phyloP scores from a whole-genome alignment of 2,329 filamentous ascomycete species.

The Pseudocercospora pini-densiflorae region DNA sequence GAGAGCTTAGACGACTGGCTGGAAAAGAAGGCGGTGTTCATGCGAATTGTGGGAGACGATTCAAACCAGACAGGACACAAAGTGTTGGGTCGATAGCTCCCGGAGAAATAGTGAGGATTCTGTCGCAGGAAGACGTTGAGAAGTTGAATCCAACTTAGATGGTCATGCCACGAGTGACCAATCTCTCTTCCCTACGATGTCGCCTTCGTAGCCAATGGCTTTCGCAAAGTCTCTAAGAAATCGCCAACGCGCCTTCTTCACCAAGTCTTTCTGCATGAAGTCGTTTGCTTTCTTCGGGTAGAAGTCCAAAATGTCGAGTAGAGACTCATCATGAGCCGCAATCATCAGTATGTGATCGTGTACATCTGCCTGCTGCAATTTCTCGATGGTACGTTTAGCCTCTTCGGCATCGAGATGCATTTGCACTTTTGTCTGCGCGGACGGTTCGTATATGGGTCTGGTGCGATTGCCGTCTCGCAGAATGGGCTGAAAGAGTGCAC shows the following conservation, averaged over 20 bases:
- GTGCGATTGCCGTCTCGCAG: constrained; percentile 37
- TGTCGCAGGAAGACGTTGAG: too few relatives aligned
- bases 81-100: too few relatives aligned
- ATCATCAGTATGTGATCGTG: constrained; percentile 51
- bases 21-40: constrained; percentile 21
- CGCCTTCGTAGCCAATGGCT: constrained; percentile 18
- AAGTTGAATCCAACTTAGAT: too few relatives aligned
- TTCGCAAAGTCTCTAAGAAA: constrained; percentile 56
- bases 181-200: constrained; percentile 14
- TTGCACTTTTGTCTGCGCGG: constrained; percentile 31
- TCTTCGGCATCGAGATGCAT: constrained; percentile 39
- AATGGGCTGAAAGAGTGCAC: constrained; percentile 45
- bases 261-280: constrained; percentile 54
- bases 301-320: constrained; percentile 52
- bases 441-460: constrained; percentile 36
- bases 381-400: constrained; percentile 48
- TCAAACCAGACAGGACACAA: background rate
- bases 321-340: constrained; percentile 53
- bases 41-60: constrained; percentile 9
- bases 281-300: constrained; percentile 56
- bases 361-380: constrained; percentile 54
- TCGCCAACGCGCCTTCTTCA: constrained; percentile 51
- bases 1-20: constrained; percentile 21
- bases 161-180: constrained; percentile 1
- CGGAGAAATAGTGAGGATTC: too few relatives aligned